Percentiles rank a stretch among this genome's conserved stretches.
phyloP scores from a whole-genome alignment of 768 basidiomycete genomes.

The Auriscalpium vulgare region DNA sequence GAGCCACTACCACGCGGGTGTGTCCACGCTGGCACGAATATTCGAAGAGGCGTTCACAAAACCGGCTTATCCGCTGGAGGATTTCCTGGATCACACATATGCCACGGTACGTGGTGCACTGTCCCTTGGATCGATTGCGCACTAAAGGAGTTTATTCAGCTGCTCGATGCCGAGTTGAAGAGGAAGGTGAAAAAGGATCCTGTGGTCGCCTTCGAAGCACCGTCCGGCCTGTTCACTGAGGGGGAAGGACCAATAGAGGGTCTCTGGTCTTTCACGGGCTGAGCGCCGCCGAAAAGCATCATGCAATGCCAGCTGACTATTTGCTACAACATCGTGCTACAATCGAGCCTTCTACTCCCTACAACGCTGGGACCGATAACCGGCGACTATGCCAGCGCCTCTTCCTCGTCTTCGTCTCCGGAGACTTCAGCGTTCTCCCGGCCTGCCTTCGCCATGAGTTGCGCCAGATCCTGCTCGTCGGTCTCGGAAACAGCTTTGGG shows the following conservation, averaged over 20 bases:
- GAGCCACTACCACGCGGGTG: conserved; percentile 76
- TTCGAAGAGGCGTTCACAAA: conserved; percentile 94
- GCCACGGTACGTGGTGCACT: conserved; percentile 48
- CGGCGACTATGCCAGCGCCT: conserved; percentile 4
- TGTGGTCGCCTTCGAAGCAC: conserved; percentile 29
- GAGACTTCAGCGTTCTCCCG: conserved; percentile 94
- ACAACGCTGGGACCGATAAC: not conserved
- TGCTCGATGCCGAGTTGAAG: conserved; percentile 79
- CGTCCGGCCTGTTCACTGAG: conserved; percentile 10
- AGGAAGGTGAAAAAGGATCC: conserved; percentile 79
- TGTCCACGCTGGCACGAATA: conserved; percentile 83
- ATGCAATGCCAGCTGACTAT: not conserved
- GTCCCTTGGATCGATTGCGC: conserved; percentile 4
- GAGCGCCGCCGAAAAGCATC: not conserved
- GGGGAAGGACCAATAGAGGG: conserved; percentile 39
- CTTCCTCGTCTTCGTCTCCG: conserved; percentile 84
- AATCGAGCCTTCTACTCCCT: not conserved
- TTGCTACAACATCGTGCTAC: conserved; percentile 6
- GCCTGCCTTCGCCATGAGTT: conserved; percentile 92
- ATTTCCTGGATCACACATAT: conserved; percentile 93
- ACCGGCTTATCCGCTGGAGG: conserved; percentile 82
- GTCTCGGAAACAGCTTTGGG: conserved; percentile 97
- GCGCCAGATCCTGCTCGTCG: conserved; percentile 94
- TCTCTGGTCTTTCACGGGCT: conserved; percentile 19
- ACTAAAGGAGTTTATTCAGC: conserved; percentile 33